Evolutionary conservation across 306 rosid species (phyloP).

Genomic region (Echinosophora koreensis): DNA sequence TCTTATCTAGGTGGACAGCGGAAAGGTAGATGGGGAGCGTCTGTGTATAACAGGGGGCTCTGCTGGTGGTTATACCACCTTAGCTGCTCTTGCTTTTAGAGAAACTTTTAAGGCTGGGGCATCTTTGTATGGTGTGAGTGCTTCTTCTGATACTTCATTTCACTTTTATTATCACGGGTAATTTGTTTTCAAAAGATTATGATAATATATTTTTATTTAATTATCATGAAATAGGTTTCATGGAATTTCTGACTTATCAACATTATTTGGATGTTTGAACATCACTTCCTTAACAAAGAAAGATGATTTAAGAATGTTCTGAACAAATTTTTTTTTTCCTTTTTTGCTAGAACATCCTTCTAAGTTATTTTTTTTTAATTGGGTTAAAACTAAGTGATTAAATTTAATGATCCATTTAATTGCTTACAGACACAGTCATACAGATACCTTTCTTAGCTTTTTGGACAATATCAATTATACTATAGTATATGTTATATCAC

Average conservation of each 20-base stretch:
- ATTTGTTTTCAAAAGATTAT: neutral
- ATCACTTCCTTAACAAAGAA: neutral
- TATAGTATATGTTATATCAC: neutral
- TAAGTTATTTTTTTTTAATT: neutral
- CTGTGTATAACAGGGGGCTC: conserved; percentile 93
- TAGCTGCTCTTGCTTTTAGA: conserved; percentile 88
- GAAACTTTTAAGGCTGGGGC: conserved; percentile 88
- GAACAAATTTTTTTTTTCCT: neutral
- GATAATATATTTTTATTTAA: too few relatives aligned
- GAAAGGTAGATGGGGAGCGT: conserved; percentile 82
- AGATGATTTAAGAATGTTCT: neutral
- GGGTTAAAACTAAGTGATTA: too few relatives aligned
- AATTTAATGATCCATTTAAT: neutral
- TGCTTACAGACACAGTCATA: neutral
- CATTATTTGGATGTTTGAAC: conserved; percentile 34
- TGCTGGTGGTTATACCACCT: conserved; percentile 98
- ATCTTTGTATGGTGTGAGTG: conserved; percentile 91
- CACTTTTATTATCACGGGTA: neutral
- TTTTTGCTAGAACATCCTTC: neutral
- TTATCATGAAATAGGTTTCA: too few relatives aligned
- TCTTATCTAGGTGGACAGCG: conserved; percentile 71
- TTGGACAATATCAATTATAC: neutral
- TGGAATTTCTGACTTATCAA: conserved; percentile 11
- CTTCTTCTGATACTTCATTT: conserved; percentile 23
- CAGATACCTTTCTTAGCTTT: neutral